Conservation (phyloP, 306 rosid genomes). For the Acacia crassicarpa region DNA sequence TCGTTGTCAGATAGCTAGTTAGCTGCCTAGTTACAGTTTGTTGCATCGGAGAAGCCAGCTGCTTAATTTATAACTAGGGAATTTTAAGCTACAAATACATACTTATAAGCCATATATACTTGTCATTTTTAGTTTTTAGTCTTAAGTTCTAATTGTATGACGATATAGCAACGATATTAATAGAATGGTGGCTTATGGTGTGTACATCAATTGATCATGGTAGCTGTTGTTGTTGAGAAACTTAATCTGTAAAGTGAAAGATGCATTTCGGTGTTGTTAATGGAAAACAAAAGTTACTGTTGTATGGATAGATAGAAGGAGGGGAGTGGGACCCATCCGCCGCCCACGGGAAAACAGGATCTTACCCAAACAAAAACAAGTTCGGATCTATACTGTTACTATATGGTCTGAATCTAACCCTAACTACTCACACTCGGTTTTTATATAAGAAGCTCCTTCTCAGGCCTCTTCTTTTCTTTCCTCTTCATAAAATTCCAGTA, state of each 20-base stretch:
- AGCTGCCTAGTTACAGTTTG: background rate
- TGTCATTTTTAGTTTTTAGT: background rate
- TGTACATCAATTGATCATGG: background rate
- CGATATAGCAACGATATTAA: background rate
- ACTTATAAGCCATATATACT: background rate
- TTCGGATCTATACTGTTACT: constrained; percentile 34
- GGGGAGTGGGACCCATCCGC: constrained; percentile 70
- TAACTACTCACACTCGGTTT: constrained; percentile 32
- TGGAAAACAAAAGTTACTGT: background rate
- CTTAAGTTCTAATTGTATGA: background rate
- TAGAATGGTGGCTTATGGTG: background rate
- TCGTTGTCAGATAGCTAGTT: background rate
- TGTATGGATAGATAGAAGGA: background rate
- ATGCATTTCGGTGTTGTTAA: background rate
- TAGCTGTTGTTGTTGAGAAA: background rate
- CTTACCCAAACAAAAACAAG: constrained; percentile 54
- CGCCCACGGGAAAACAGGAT: constrained; percentile 71
- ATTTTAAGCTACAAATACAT: background rate
- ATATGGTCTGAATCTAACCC: constrained; percentile 51
- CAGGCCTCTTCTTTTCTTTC: background rate
- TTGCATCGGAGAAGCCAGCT: background rate
- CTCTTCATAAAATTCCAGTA: background rate
- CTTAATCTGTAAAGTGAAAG: background rate
- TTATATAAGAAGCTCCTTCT: background rate
- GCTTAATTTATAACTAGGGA: background rate